phyloP scores from a whole-genome alignment of 805 yeast species.

The Saccharomycopsis javanensis region DNA sequence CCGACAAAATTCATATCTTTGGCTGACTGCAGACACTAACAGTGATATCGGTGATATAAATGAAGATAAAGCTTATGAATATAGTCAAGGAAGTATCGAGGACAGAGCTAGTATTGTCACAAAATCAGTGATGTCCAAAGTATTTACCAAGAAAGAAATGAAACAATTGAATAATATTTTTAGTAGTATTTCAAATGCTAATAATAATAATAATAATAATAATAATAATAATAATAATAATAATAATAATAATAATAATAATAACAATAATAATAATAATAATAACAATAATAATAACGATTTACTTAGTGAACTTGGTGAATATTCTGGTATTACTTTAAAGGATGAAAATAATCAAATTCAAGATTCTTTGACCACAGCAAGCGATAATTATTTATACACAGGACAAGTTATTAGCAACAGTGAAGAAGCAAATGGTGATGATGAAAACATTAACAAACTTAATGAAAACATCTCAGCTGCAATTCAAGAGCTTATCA shows the following conservation, averaged over 20 bases:
- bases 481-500: neutral
- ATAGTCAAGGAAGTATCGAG: slow-evolving; percentile 1
- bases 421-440: neutral
- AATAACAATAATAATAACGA: neutral
- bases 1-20: neutral
- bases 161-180: slow-evolving; percentile 12
- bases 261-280: neutral
- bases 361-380: neutral
- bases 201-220: neutral
- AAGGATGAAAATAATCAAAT: neutral
- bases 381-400: neutral
- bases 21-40: neutral
- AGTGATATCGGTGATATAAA: neutral
- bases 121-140: slow-evolving; percentile 14
- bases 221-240: neutral
- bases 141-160: slow-evolving; percentile 16
- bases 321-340: neutral
- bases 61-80: neutral
- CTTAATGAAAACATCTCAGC: neutral
- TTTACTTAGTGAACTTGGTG: neutral
- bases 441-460: neutral
- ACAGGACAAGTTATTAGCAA: neutral
- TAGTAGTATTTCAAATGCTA: neutral
- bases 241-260: neutral
- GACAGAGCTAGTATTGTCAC: neutral